Conservation (phyloP, 306 rosid species). For the Ziziphus jujuba region DNA sequence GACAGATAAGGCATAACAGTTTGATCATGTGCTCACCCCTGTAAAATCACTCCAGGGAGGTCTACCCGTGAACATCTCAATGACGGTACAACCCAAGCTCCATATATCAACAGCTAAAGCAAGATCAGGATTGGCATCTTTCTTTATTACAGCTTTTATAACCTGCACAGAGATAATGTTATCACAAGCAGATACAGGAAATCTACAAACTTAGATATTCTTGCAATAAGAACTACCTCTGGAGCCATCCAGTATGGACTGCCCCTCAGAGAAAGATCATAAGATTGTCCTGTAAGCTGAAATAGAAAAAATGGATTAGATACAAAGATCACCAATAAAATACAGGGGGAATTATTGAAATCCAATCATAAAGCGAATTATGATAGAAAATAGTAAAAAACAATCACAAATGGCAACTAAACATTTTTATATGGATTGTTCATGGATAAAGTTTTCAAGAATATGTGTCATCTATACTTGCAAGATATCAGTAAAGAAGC, state of each 20-base stretch:
- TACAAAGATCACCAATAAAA: neutral
- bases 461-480: neutral
- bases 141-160: conserved; percentile 79
- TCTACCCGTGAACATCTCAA: conserved; percentile 88
- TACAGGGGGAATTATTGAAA: neutral
- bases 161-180: conserved; percentile 49
- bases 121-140: conserved; percentile 52
- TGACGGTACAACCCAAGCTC: conserved; percentile 95
- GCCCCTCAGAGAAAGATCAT: conserved; percentile 83
- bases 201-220: conserved; percentile 12
- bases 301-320: conserved; percentile 19
- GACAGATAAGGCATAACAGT: conserved; percentile 19
- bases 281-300: conserved; percentile 77
- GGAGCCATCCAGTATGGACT: conserved; percentile 99
- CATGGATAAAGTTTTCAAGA: neutral
- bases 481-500: neutral
- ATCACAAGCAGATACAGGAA: conserved; percentile 12
- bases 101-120: conserved; percentile 94
- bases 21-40: conserved; percentile 56
- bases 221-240: conserved; percentile 57
- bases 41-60: conserved; percentile 90
- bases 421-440: neutral
- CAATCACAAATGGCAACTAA: neutral
- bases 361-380: neutral
- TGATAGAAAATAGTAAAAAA: neutral